These are phyloP conservation scores for Thymus quinquecostatus DNA, from an alignment of 257 asterid species.

Conservation along the genomic window DNA sequence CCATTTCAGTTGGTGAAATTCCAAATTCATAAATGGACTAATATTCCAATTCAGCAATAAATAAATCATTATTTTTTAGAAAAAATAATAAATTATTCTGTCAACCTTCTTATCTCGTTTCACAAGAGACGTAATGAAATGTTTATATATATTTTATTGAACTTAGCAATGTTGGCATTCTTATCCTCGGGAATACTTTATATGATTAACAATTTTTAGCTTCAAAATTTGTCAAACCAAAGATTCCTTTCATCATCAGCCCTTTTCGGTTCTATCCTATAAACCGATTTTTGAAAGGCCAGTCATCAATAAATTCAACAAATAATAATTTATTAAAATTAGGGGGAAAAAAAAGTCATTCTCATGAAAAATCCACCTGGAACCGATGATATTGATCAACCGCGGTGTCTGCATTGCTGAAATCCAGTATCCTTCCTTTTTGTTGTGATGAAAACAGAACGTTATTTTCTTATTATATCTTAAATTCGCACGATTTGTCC, in stretches of 20 bases:
- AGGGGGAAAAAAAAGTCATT: too few species aligned
- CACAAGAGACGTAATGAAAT: slow-evolving; percentile 8
- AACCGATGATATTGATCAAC: slow-evolving; percentile 93
- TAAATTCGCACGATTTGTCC: too few species aligned
- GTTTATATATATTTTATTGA: neutral
- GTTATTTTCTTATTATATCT: neutral
- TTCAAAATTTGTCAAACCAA: neutral
- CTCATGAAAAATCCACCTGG: slow-evolving; percentile 41
- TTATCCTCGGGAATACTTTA: slow-evolving; percentile 33
- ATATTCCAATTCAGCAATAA: slow-evolving; percentile 3
- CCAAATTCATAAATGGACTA: slow-evolving; percentile 28
- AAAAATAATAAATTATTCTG: neutral
- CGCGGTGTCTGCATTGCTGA: slow-evolving; percentile 79
- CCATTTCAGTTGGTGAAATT: slow-evolving; percentile 33
- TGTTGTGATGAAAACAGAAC: neutral
- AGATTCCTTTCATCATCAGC: slow-evolving; percentile 4
- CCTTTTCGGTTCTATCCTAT: neutral
- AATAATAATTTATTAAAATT: neutral
- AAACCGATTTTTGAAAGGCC: neutral
- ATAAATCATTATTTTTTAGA: too few species aligned
- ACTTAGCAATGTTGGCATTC: slow-evolving; percentile 24
- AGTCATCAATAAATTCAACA: neutral
- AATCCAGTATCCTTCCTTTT: slow-evolving; percentile 70
- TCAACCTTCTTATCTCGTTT: neutral
- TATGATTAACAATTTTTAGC: neutral